These are phyloP conservation scores for Venturia oleaginea DNA, from an alignment of 2,329 filamentous ascomycete species.

Conservation along the genomic window DNA sequence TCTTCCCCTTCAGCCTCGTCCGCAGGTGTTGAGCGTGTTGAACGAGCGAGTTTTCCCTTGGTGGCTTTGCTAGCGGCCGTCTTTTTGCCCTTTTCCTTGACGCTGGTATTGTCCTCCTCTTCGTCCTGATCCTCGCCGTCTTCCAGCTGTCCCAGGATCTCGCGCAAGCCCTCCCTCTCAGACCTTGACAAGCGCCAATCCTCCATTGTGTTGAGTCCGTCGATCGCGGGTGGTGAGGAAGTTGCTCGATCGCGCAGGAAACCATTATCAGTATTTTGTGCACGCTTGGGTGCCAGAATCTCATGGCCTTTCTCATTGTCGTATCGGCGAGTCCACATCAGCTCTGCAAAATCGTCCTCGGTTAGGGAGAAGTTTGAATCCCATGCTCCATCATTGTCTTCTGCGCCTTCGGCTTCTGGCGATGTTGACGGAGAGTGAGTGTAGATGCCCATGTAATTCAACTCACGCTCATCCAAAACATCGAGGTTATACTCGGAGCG, in stretches of 20 bases:
- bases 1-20: conserved; percentile 7
- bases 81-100: conserved; percentile 8
- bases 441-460: conserved; percentile 21
- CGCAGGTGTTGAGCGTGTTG: conserved; percentile 9
- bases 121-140: conserved; percentile 8
- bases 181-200: background rate
- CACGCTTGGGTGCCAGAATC: background rate
- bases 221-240: conserved; percentile 9
- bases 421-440: background rate
- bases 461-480: conserved; percentile 74
- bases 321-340: conserved; percentile 2
- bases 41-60: conserved; percentile 5
- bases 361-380: conserved; percentile 5
- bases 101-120: conserved; percentile 9
- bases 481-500: conserved; percentile 75
- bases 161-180: background rate
- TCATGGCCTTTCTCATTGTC: background rate
- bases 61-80: background rate
- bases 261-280: background rate
- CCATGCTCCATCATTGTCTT: conserved; percentile 4
- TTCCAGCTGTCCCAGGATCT: background rate
- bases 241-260: background rate
- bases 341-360: conserved; percentile 8
- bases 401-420: conserved; percentile 6
- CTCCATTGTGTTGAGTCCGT: background rate